Percentiles rank a stretch among this genome's conserved stretches.
Conservation (phyloP, 108 stramenopile species). For the Aurantiochytrium sp. region DNA sequence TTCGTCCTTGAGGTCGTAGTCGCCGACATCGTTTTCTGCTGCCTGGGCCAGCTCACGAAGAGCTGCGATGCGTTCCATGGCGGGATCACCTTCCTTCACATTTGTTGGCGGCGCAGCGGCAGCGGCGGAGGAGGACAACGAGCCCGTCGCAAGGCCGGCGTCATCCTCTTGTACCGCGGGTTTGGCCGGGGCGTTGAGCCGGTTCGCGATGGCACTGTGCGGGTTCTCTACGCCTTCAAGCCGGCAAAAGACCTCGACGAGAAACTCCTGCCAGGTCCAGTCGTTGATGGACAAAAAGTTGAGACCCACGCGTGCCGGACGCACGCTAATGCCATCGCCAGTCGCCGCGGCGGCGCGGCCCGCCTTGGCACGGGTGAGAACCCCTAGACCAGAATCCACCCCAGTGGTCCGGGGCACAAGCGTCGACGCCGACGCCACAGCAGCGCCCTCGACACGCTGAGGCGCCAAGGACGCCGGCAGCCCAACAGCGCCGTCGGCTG, state of each 20-base stretch:
- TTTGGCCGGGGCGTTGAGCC: background rate
- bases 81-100: background rate
- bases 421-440: no score
- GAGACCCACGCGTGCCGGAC: background rate
- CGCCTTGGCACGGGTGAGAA: no score
- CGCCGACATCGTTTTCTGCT: background rate
- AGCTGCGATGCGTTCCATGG: background rate
- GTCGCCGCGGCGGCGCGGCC: no score
- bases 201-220: background rate
- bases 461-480: no score
- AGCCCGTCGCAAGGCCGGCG: background rate
- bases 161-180: background rate
- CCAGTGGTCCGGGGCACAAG: no score
- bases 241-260: conserved; percentile 3
- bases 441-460: no score
- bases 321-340: background rate
- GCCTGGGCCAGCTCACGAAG: background rate
- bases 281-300: background rate
- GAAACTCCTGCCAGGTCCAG: conserved; percentile 18
- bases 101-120: background rate
- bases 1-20: conserved; percentile 8
- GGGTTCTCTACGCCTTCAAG: background rate
- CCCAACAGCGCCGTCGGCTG: no score
- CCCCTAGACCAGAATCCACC: no score
- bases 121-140: no score